Base-by-base conservation (phyloP, 148 eudicot species). In the Silene conica region DNA sequence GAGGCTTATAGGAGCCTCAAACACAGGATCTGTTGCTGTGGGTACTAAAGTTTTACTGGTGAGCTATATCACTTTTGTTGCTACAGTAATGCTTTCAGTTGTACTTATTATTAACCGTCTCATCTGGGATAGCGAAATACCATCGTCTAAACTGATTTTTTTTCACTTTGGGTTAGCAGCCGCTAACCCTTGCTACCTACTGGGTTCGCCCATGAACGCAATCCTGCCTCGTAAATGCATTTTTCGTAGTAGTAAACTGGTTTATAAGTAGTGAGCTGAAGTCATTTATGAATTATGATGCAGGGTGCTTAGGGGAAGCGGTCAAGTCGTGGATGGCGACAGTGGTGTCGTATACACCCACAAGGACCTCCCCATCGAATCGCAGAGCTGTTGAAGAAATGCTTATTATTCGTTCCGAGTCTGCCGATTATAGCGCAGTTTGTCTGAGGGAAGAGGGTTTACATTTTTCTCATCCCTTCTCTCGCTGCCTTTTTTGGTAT, bases 281-380 rank as follows among this genome's bases (percentile, higher is more conserved):
- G 65, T 13, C 63, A 64, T 50, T 60, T 60, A 21, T 67, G 41
- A 64, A 43, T 60, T 60, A 21, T 67, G 41, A 46, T 78, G 81
- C 84, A 94, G 98, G 98, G 75, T 94, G 79, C 96, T 84, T 56
- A 84, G 86, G 77, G 98, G 97, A 74, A 87, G 71, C 50, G 96
- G 98, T 23, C 98, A 94, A 61, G 90, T 94, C 19, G 97, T 91
- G 48, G 79, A 87, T 45, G 87, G 95, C 1, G 98, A 94, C 78
- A 89, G 86, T 72, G 97, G 83, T 6, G 86, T 94, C 18, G 85
- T 81, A 63, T 94, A 88, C 76, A 94, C 93, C 21, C 98, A 91
- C 85, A 88, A 79, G 78, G 95, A 90, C 77, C 90, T 96, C 57
- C 77, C 83, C 14, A 61, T 76, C 22, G 10, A n/a, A 69, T 71